Percentiles rank a stretch among this genome's conserved stretches.
These are phyloP conservation scores for Trichoderma cornu-damae DNA, from an alignment of 2,329 filamentous ascomycete species.

Conservation along the genomic window DNA sequence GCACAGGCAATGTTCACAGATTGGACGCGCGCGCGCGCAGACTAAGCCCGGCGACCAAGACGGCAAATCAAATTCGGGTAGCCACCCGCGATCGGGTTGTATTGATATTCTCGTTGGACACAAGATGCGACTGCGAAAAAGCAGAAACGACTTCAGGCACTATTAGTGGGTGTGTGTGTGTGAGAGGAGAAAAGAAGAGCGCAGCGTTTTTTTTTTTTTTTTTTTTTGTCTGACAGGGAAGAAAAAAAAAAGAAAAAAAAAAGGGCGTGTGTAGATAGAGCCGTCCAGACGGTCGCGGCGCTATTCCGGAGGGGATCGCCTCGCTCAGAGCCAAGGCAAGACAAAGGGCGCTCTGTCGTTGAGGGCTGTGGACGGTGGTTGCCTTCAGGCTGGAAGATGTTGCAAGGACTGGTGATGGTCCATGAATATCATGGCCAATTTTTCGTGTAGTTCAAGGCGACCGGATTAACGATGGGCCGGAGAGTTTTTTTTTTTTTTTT, in stretches of 20 bases:
- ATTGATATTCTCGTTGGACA: slow-evolving; percentile 1
- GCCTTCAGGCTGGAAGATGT: slow-evolving; percentile 8
- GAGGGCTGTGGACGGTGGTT: not conserved
- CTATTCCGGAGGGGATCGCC: slow-evolving; percentile 11
- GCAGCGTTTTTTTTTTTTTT: no score
- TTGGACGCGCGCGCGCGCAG: slow-evolving; percentile 9
- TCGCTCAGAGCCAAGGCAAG: slow-evolving; percentile 6
- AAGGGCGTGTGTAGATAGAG: not conserved
- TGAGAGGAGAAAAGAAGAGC: not conserved
- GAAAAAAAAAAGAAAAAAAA: no score
- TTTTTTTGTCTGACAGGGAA: no score
- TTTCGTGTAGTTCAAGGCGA: slow-evolving; percentile 17
- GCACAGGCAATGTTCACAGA: slow-evolving; percentile 16
- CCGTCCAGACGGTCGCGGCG: slow-evolving; percentile 5
- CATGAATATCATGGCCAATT: slow-evolving; percentile 17
- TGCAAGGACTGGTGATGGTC: slow-evolving; percentile 12
- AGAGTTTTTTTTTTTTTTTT: no score
- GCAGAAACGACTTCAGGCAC: not conserved
- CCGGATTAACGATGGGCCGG: slow-evolving; percentile 17
- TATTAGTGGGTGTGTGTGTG: not conserved
- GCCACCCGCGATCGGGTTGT: slow-evolving; percentile 11
- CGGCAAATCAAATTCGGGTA: slow-evolving; percentile 7
- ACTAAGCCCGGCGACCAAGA: not conserved
- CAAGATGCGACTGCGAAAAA: slow-evolving; percentile 13
- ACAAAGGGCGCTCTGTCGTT: not conserved